Base-by-base conservation (phyloP, 192 early-diverging fungal genomes). In the Pilaira anomala region DNA sequence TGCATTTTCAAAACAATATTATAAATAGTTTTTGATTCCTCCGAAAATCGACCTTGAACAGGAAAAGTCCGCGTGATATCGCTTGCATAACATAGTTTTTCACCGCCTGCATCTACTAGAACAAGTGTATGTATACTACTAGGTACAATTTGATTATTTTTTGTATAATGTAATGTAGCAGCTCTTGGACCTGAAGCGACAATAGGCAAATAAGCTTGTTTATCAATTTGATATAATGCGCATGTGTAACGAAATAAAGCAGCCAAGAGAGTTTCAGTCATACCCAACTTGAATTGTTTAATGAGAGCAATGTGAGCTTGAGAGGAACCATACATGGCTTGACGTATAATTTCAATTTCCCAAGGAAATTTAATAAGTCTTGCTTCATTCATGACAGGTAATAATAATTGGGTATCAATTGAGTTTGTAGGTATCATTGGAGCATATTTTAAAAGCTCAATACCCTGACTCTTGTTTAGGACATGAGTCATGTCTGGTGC, bases 11-110 rank as follows among this genome's bases (percentile, higher is more conserved):
- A 80, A 21, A 92, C 90, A 60, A 92, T 85, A 63, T 84, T 75
- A 79, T 98, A 98, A 57, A 93, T 84, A 8, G 74, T 85, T 62
- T 88, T 90, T 53, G 84, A 87, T 64, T 90, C 83, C 21, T 78
- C 74, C 12, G 85, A 75, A 68, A 90, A 95, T 60, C 78, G 76
- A 12, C 89, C 87, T 42, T 86, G 86, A 29, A 90, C 79, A 5
- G 95, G 95, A 79, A 84, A 98, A 7, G 87, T 88, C 25, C 93
- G 82, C 7, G 95, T 98, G 65, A 98, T 94, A 53, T 98, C 95
- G 26, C 85, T 87, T 29, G 91, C 93, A 66, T 98, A 98, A 73
- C 84, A 85, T n/a, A 81, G 63, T 46, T 66, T 73, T 61, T 94
- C 90, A 55, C 88, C 90, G 24, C 93, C 92, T 21, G 93, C 93